Evolutionary conservation across 2,329 filamentous ascomycete species (phyloP), one percentile per base, ranked within the genome.

Genomic region (Ophiostoma ips): DNA sequence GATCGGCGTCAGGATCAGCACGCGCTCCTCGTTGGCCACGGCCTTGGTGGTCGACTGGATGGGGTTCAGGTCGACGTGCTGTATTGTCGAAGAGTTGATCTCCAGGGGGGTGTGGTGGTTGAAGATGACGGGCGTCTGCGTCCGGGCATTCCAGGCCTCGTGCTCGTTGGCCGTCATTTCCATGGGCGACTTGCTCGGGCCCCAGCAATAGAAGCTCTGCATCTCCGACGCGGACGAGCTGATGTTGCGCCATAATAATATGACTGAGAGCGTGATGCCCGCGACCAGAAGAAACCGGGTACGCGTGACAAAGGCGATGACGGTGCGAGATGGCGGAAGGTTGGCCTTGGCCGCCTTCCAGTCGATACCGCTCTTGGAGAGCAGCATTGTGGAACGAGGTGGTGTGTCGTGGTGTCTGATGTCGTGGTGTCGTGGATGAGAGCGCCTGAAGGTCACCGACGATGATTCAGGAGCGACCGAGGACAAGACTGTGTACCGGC

Each of bases 151-250:
- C 92, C 92, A 98, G 56, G 87, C 77, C 55, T 82, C 82, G 65
- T 90, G 83, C 64, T 98, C 92, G 64, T 95, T 95, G 50, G 83
- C 71, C 38, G 84, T 79, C 87, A 98, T 95, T 56, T 92, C 81
- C 81, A 94, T 94, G 49, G 92, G 92, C n/a, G 92, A 79, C 71
- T 94, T 95, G 21, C 84, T 79, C 13, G 92, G 90, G 12, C 92
- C 92, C 77, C 88, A 96, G 72, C 92, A 98, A 69, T 95, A 94
- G 68, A 94, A 95, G 68, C 90, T 94, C 72, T 94, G 87, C 80
- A 95, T 87, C 63, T 94, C 87, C 41, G 81, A 80, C 35, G 87
- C 84, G 10, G 86, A 86, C 53, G 77, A 80, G 62, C 82, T 80
- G 59, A 95, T 79, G 56, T 86, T 84, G 64, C 86, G 83, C 87